Percentiles rank a stretch among this genome's conserved stretches.
These are phyloP conservation scores for Neurospora africana DNA, from an alignment of 495 filamentous ascomycete genomes.

Conservation along the genomic window DNA sequence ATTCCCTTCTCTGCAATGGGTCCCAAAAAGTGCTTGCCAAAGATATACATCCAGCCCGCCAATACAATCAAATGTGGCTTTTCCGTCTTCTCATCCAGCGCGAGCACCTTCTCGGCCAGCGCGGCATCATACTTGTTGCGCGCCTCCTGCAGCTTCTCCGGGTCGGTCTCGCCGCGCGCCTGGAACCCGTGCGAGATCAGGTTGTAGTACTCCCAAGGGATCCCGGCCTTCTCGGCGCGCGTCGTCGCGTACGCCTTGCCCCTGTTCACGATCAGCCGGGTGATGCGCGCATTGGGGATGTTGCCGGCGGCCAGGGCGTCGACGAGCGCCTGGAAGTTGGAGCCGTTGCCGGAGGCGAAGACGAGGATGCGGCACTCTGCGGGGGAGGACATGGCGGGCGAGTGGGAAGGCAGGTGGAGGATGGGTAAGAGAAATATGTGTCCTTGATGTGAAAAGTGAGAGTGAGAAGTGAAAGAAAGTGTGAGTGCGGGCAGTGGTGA, in stretches of 20 bases:
- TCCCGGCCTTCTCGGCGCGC: conserved; percentile 57
- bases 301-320: conserved; percentile 48
- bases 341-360: conserved; percentile 59
- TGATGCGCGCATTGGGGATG: conserved; percentile 52
- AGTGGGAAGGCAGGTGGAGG: neutral
- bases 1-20: conserved; percentile 51
- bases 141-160: conserved; percentile 46
- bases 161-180: conserved; percentile 38
- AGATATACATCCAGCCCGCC: conserved; percentile 60
- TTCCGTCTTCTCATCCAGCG: conserved; percentile 26
- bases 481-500: neutral
- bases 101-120: conserved; percentile 58
- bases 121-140: conserved; percentile 70
- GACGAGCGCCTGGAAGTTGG: conserved; percentile 87
- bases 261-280: conserved; percentile 75
- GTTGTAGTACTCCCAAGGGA: conserved; percentile 81
- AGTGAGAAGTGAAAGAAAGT: neutral
- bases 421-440: neutral
- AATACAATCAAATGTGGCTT: conserved; percentile 59
- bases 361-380: conserved; percentile 27
- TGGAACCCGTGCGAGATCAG: conserved; percentile 53
- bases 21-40: conserved; percentile 39
- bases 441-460: neutral
- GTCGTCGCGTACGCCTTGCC: conserved; percentile 68
- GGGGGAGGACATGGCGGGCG: neutral